Evolutionary conservation across 352 stramenopile genomes (phyloP), one percentile per base, ranked within the genome.

Genomic region (Phytopythium cucurbitacearum): DNA sequence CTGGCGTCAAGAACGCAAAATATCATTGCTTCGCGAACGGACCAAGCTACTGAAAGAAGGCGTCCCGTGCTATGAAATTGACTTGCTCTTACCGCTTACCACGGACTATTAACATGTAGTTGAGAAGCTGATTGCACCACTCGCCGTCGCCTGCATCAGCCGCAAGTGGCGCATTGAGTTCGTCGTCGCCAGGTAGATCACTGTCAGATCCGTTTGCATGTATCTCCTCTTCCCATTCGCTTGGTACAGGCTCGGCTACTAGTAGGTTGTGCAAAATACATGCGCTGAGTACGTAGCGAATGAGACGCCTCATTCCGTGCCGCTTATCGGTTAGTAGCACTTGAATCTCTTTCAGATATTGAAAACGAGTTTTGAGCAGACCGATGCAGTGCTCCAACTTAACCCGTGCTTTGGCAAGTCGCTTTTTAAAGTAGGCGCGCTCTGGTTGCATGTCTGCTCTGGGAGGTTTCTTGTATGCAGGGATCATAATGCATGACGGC

Each of bases 311-410:
- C 60, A 68, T 64, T 6, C 43, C 48, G 16, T 40, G 21, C 21
- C 21, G 45, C 33, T 58, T 52, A 37, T 15, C 36, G 4, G 38
- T 48, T 9, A 62, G 21, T 7, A 37, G n/a, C 8, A 51, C 41
- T 3, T 47, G 39, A 39, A 57, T 57, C 0, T 43, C 42, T 15
- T 53, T 56, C 1, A 60, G 21, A 48, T 53, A 54, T 45, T 60
- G 56, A 43, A 68, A 64, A 5, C 47, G 35, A 3, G 50, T 59
- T 34, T 68, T 68, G 2, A 60, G 8, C 32, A 64, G 6, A 0
- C 60, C 52, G 4, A 65, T 62, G 34, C 56, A 65, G 35, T 69
- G 56, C 40, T 69, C 61, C 1, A 48, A 57, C 36, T 58, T 64
- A 13, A 65, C 59, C 1, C 56, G 52, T 4, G 21, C 40, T 33